Evolutionary conservation across 2,329 filamentous ascomycete species (phyloP), one percentile per base, ranked within the genome.

Genomic region (Aspergillus versicolor): DNA sequence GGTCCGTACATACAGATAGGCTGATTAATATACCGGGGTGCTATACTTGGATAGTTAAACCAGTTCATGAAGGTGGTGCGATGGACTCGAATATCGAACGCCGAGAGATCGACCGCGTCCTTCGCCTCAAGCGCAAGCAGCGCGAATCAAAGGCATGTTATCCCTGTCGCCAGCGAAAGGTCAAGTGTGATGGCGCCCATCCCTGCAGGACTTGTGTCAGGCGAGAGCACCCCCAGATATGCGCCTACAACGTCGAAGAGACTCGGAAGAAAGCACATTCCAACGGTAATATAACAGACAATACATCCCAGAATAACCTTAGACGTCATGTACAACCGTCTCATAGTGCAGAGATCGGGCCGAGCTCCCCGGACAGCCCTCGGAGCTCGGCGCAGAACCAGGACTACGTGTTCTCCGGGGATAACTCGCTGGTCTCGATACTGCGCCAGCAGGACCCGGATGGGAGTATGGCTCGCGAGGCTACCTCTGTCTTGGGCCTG

Each of bases 121-220:
- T 71, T 19, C 61, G 57, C 2, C 57, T 61, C n/a, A 69, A 65
- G 46, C 65, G 67, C 44, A 66, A 69, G 51, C 63, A 68, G 21
- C 64, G 68, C 24, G 70, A 71, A 54, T 48, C 63, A 3, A 66
- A 63, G 46, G 70, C 71, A 5, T 73, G 71, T 37, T 73, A 73
- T 56, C 70, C 71, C 5, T 73, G 71, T 55, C 65, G 66, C 15
- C 68, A 71, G 54, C 66, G 71, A n/a, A 73, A 74, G 49, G 71
- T 73, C 12, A 72, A 73, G 57, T 74, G 72, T 40, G 69, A 73
- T 41, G 66, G 65, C 3, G 48, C 19, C 2, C 60, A 66, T 5
- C 70, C 70, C 11, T 72, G 71, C 54, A 58, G 57, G 17, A 72
- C 66, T 0, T 72, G 71, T 49, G 57, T 57, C 17, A 63, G 62